Evolutionary conservation across 495 filamentous ascomycete genomes (phyloP).

Genomic region (Collariella sp.): DNA sequence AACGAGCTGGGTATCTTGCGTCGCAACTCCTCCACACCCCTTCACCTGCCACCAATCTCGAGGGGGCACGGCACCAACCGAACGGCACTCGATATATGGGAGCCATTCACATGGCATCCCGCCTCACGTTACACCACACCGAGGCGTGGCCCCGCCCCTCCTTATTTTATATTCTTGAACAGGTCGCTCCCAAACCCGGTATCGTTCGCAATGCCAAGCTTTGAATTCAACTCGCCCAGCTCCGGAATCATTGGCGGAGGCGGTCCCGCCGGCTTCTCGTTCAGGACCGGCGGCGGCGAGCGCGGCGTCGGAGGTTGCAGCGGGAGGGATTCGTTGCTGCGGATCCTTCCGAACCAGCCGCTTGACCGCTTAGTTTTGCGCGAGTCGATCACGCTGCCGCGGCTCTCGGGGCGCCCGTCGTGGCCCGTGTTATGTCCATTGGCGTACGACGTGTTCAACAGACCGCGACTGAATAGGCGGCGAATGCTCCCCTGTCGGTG

Average conservation of each 20-base stretch:
- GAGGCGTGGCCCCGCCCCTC: neutral
- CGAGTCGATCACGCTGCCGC: constrained; percentile 31
- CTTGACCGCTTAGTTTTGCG: constrained; percentile 40
- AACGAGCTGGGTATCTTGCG: constrained; percentile 30
- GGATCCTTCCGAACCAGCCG: constrained; percentile 42
- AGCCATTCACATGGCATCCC: neutral
- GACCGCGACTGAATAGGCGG: constrained; percentile 37
- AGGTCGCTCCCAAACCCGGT: constrained; percentile 45
- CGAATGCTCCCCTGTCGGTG: constrained; percentile 37
- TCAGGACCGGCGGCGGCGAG: constrained; percentile 20
- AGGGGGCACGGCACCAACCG: neutral
- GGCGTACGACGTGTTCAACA: constrained; percentile 39
- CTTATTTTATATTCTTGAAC: constrained; percentile 49
- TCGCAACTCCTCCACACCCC: constrained; percentile 12
- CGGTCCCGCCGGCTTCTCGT: constrained; percentile 35
- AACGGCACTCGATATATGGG: too few relatives aligned
- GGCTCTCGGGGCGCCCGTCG: constrained; percentile 33
- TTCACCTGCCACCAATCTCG: neutral
- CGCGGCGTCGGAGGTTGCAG: constrained; percentile 21
- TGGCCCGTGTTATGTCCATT: constrained; percentile 24
- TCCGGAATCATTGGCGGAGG: constrained; percentile 56
- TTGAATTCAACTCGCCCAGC: constrained; percentile 44
- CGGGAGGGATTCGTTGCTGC: constrained; percentile 24
- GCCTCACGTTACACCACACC: neutral
- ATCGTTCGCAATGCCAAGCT: constrained; percentile 32